Evolutionary conservation across 768 basidiomycete species (phyloP).

Genomic region (Trametes cinnabarina): DNA sequence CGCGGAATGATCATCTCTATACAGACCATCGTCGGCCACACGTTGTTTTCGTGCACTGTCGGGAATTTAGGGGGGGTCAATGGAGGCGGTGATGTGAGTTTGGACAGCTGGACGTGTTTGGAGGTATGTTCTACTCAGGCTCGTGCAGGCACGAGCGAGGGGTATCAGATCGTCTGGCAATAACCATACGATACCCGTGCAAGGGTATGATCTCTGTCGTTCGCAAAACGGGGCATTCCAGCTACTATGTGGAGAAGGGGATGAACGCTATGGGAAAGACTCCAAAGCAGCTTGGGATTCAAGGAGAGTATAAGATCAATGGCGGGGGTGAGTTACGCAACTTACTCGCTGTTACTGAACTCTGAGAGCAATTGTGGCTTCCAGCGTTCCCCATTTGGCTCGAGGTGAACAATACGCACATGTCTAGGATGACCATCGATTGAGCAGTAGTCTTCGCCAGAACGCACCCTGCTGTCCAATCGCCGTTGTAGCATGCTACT

Average conservation of each 20-base stretch:
- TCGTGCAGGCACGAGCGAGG: neutral
- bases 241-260: slow-evolving; percentile 83
- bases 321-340: slow-evolving; percentile 67
- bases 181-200: neutral
- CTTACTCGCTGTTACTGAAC: neutral
- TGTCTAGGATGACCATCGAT: neutral
- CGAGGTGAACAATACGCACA: slow-evolving; percentile 45
- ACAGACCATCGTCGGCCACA: slow-evolving; percentile 76
- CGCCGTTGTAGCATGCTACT: slow-evolving; percentile 74
- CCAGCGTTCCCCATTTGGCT: slow-evolving; percentile 85
- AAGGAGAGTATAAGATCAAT: slow-evolving; percentile 59
- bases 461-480: slow-evolving; percentile 84
- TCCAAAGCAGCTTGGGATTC: slow-evolving; percentile 67
- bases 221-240: slow-evolving; percentile 77
- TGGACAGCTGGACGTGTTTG: slow-evolving; percentile 77
- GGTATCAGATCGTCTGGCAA: neutral
- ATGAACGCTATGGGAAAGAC: slow-evolving; percentile 83
- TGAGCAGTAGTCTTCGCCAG: slow-evolving; percentile 36
- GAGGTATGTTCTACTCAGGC: slow-evolving; percentile 40
- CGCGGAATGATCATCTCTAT: slow-evolving; percentile 81
- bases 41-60: slow-evolving; percentile 78
- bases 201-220: slow-evolving; percentile 73
- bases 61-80: slow-evolving; percentile 70
- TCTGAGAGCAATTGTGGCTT: neutral
- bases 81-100: slow-evolving; percentile 70